Percentiles rank a stretch among this genome's conserved stretches.
phyloP scores from a whole-genome alignment of 2,329 filamentous ascomycete genomes.

The Xylaria sp. region DNA sequence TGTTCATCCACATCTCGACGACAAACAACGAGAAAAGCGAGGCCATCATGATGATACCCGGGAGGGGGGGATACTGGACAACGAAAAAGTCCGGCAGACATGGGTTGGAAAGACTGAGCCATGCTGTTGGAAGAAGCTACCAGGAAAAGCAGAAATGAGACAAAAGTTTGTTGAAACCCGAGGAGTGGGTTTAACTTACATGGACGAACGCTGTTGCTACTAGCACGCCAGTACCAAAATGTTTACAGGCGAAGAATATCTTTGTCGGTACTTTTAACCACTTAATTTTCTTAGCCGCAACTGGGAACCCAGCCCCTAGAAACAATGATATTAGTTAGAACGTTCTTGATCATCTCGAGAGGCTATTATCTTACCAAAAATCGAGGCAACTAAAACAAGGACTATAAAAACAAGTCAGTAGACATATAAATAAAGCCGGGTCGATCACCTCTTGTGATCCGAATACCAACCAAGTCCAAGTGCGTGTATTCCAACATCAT shows the following conservation, averaged over 20 bases:
- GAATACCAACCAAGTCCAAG: slow-evolving; percentile 55
- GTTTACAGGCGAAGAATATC: slow-evolving; percentile 70
- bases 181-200: slow-evolving; percentile 49
- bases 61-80: slow-evolving; percentile 68
- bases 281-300: slow-evolving; percentile 64
- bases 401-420: slow-evolving; percentile 44
- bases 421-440: background rate
- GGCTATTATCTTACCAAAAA: slow-evolving; percentile 48
- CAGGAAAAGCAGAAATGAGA: background rate
- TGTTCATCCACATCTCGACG: slow-evolving; percentile 70
- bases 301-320: slow-evolving; percentile 61
- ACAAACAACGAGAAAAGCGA: slow-evolving; percentile 70
- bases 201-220: slow-evolving; percentile 80
- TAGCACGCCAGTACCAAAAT: slow-evolving; percentile 76
- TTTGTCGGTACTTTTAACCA: slow-evolving; percentile 67
- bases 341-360: no score
- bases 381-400: slow-evolving; percentile 54
- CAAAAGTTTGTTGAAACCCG: background rate
- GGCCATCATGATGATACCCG: slow-evolving; percentile 73
- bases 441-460: background rate
- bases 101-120: slow-evolving; percentile 61
- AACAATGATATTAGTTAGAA: slow-evolving; percentile 28
- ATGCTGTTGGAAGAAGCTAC: slow-evolving; percentile 67
- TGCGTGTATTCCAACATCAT: slow-evolving; percentile 56
- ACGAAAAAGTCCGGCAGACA: slow-evolving; percentile 70